Conservation (phyloP, 1,284 basidiomycete species). For the Ganoderma multipileum region DNA sequence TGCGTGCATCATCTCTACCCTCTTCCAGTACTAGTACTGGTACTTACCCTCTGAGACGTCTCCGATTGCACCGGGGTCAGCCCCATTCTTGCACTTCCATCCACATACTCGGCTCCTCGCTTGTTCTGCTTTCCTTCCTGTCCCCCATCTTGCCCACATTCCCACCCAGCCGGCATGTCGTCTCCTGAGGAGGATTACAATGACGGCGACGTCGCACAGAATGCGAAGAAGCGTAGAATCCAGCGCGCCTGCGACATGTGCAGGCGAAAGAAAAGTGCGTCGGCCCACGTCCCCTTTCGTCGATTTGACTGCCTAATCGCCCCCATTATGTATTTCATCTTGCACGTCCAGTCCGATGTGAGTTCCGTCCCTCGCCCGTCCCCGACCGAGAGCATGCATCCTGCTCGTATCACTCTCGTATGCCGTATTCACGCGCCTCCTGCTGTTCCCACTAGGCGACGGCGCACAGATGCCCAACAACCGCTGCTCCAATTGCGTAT, state of each 20-base stretch:
- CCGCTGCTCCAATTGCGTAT: conserved; percentile 80
- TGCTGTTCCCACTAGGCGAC: conserved; percentile 35
- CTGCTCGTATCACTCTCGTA: not conserved
- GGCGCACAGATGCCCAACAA: conserved; percentile 60
- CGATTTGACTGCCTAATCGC: not conserved
- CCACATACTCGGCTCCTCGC: not conserved
- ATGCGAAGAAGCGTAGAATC: conserved; percentile 69
- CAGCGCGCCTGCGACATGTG: conserved; percentile 81
- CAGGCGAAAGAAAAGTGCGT: conserved; percentile 76
- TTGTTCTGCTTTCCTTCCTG: conserved; percentile 3
- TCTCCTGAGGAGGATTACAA: conserved; percentile 55
- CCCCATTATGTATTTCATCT: conserved; percentile 8
- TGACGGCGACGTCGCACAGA: conserved; percentile 41
- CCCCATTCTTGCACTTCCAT: not conserved
- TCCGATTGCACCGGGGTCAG: not conserved
- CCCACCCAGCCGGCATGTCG: conserved; percentile 44
- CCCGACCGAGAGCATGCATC: not conserved
- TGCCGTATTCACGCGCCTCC: not conserved
- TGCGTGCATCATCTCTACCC: not conserved
- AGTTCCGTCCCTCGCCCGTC: conserved; percentile 10
- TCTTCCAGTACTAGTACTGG: not conserved
- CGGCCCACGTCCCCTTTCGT: not conserved
- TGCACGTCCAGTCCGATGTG: conserved; percentile 34
- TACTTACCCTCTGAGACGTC: not conserved
- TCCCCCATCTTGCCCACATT: conserved; percentile 40